Base-by-base conservation (phyloP, 768 basidiomycete genomes). In the Tremella fuciformis region DNA sequence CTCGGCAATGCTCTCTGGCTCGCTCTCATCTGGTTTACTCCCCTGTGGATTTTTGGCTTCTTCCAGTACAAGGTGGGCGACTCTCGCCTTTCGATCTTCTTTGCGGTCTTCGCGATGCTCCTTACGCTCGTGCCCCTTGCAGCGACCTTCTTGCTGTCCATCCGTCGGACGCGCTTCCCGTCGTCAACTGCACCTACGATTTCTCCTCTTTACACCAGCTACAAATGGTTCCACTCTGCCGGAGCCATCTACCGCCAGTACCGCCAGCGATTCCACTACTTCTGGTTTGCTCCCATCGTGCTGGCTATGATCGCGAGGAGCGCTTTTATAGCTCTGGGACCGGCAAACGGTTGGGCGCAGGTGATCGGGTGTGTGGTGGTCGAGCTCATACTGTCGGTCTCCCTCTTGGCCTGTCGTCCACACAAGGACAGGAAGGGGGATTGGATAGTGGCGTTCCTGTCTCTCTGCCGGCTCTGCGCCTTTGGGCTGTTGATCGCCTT, bases 11-110 rank as follows among this genome's bases (percentile, higher is more conserved):
- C 68, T 50, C 77, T 88, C 40, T 84, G 88, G 57, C 65, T 86
- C 75, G 88, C 81, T 15, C 76, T 91, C n/a, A 76, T 89, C 46
- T 77, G 81, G 22, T 80, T 85, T 64, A 79, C 84, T 50, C 93
- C 93, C 8, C 78, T 91, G 58, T 76, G 85, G 61, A 83, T 88
- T 61, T 89, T 96, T 65, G 80, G 84, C 8, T 83, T 96, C 70
- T 91, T 87, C 75, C 92, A 97, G 75, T 97, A 92, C 89, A 89
- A 88, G 0, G 80, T 92, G 38, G 73, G 76, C 19, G 91, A 97
- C 76, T 92, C 91, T 0, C 91, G 89, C 86, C 81, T 94, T 1
- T 83, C 91, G 0, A 82, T 85, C 65, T 79, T 94, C 37, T 80
- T 97, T 40, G 88, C 91, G 1, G 86, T 87, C 59, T 68, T 93